phyloP scores from a whole-genome alignment of 176 grass and related monocot genomes.

The Zoysia japonica region DNA sequence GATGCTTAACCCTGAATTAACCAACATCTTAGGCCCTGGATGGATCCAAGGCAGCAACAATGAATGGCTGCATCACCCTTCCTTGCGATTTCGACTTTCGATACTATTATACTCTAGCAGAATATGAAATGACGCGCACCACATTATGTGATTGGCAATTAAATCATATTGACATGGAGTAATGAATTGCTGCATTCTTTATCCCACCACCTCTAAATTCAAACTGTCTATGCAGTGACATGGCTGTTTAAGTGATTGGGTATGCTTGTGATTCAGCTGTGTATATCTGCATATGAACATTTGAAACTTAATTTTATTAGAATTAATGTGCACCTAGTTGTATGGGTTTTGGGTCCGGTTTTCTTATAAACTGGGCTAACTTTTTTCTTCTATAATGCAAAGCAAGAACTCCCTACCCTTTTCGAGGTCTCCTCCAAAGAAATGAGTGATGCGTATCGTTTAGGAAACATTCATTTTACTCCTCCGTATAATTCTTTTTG shows the following conservation, averaged over 20 bases:
- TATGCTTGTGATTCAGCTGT: constrained; percentile 24
- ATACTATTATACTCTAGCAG: neutral
- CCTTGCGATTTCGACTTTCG: constrained; percentile 40
- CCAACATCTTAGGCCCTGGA: too few species aligned
- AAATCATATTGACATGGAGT: constrained; percentile 9
- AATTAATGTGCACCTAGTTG: too few species aligned
- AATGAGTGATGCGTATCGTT: too few species aligned
- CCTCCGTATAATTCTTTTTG: too few species aligned
- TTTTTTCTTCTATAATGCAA: too few species aligned
- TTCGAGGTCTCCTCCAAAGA: too few species aligned
- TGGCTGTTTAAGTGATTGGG: neutral
- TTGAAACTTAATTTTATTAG: neutral
- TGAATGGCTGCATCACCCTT: constrained; percentile 11
- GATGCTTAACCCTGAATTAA: too few species aligned
- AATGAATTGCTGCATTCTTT: neutral
- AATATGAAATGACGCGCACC: neutral
- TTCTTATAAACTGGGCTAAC: too few species aligned
- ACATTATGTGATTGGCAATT: neutral
- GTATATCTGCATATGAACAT: constrained; percentile 4
- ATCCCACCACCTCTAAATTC: too few species aligned
- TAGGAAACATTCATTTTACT: too few species aligned
- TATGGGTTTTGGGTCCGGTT: too few species aligned
- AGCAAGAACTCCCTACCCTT: too few species aligned
- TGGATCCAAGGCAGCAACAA: constrained; percentile 4
- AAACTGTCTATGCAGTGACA: neutral